phyloP scores from a whole-genome alignment of 148 eudicot species.

The Rhododendron ferrugineum region DNA sequence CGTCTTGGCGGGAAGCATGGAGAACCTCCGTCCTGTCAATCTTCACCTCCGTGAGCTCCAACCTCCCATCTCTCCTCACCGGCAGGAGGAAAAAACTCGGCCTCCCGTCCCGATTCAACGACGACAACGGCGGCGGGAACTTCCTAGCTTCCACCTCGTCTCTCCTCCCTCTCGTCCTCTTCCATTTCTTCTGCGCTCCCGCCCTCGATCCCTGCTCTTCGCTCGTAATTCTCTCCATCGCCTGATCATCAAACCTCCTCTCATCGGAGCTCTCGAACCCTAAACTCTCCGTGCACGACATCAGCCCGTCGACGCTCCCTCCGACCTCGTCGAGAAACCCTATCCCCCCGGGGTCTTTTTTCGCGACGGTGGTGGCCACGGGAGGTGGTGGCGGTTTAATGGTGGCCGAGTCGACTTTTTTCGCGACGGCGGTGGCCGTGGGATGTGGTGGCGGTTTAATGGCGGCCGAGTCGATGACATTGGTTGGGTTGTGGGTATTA shows the following conservation, averaged over 20 bases:
- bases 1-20: slow-evolving; percentile 43
- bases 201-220: background rate
- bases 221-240: background rate
- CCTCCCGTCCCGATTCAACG: slow-evolving; percentile 32
- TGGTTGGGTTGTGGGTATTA: background rate
- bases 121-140: slow-evolving; percentile 65
- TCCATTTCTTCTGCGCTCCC: background rate
- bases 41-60: slow-evolving; percentile 38
- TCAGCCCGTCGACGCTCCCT: slow-evolving; percentile 26
- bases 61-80: slow-evolving; percentile 45
- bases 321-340: slow-evolving; percentile 24
- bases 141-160: background rate
- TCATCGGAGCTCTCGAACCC: slow-evolving; percentile 67
- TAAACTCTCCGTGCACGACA: slow-evolving; percentile 59
- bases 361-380: background rate
- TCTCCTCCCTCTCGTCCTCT: slow-evolving; percentile 6
- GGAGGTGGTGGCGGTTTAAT: background rate
- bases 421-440: background rate
- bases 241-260: slow-evolving; percentile 26
- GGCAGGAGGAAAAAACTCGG: slow-evolving; percentile 35
- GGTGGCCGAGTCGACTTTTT: background rate
- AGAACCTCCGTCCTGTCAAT: slow-evolving; percentile 39
- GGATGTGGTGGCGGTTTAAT: background rate
- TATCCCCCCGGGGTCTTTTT: slow-evolving; percentile 12
- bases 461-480: slow-evolving; percentile 2